Conservation (phyloP, 164 flowering plant genomes). For the Umbilicus rupestris region DNA sequence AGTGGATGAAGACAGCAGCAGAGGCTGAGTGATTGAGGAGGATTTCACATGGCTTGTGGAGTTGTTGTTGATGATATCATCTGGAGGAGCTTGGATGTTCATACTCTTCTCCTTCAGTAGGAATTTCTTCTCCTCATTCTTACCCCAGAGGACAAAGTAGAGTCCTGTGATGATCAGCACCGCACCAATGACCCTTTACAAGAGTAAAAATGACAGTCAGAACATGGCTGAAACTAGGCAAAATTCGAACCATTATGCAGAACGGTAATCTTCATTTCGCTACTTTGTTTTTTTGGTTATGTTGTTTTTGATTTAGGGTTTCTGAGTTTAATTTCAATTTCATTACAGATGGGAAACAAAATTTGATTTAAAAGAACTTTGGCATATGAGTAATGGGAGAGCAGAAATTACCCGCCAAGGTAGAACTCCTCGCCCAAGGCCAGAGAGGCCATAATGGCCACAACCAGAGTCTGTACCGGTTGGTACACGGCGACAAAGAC, state of each 20-base stretch:
- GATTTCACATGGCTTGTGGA: constrained; percentile 35
- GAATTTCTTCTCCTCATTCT: constrained; percentile 67
- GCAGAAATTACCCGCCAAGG: constrained; percentile 70
- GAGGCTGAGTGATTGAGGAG: constrained; percentile 8
- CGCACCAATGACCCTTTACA: constrained; percentile 86
- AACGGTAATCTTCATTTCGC: no score
- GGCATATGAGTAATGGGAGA: not conserved
- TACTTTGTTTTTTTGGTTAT: no score
- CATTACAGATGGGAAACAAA: no score
- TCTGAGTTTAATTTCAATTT: no score
- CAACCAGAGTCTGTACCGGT: constrained; percentile 97
- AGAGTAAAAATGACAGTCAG: not conserved
- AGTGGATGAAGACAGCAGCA: not conserved
- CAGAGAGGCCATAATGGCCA: constrained; percentile 90
- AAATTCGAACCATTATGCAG: no score
- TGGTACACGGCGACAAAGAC: constrained; percentile 98
- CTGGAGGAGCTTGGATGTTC: constrained; percentile 30
- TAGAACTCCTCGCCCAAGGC: constrained; percentile 93
- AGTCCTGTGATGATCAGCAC: constrained; percentile 74
- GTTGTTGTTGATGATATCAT: constrained; percentile 34
- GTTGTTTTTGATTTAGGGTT: no score
- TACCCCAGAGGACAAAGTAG: constrained; percentile 94
- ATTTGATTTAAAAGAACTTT: no score
- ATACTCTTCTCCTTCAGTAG: constrained; percentile 26
- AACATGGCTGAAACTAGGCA: not conserved